Base-by-base conservation (phyloP, 176 grass and related monocot genomes). In the Oropetium thomaeum region DNA sequence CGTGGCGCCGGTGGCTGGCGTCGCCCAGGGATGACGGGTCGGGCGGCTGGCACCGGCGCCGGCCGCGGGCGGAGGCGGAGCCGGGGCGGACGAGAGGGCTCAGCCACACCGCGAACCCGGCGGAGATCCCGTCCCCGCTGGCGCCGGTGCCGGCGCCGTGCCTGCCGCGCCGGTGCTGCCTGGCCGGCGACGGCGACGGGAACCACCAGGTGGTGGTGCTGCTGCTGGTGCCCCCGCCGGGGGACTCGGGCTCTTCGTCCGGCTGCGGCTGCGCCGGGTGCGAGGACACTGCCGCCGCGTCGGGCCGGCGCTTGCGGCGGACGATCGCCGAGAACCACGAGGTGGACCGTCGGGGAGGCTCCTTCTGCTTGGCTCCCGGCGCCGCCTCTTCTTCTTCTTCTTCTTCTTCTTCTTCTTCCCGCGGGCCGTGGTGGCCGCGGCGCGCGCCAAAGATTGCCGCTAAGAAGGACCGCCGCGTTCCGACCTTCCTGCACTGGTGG, bases 71-170 rank as follows among this genome's bases (percentile, higher is more conserved):
- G 63, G 81, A 49, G 19, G 75, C 37, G 63, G 81, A 49, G 76
- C 70, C 75, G 63, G 86, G 86, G 3, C 70, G 80, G 45, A 88
- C 81, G 14, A 88, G 86, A 63, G 86, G 86, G 81, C 86, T 88
- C 37, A 88, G 81, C 45, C 76, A 84, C 70, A 84, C 64, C 23
- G 75, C 45, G 57, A 88, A 65, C 19, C 83, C 88, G 54, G 88
- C 88, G 54, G 88, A 90, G 54, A 90, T 83, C 69, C 83, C 83
- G 72, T 74, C 83, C 3, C 78, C 62, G 78, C 61, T 62, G 42
- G 78, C 25, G 49, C 58, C 77, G 42, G 78, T 20, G 49, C 58
- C 77, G 14, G 65, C 41, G 62, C 73, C 42, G 51, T 55, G 47
- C 45, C 69, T 37, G 51, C 69, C 30, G 51, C 45, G 47, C 45